Evolutionary conservation across 805 yeast genomes (phyloP), one percentile per base, ranked within the genome.

Genomic region (Groenewaldozyma tartarivorans): DNA sequence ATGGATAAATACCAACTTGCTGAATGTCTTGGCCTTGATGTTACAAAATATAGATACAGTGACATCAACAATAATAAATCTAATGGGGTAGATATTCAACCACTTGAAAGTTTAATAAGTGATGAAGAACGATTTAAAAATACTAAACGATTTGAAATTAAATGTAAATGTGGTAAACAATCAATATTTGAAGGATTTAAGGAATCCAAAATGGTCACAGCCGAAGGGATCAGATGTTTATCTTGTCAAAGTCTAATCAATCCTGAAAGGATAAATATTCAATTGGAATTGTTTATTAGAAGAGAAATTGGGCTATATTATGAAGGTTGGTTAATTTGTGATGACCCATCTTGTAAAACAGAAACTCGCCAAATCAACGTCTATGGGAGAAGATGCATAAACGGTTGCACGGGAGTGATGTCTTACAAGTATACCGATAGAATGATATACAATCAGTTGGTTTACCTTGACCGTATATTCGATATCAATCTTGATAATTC

Each of bases 291-390:
- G n/a, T 65, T 75, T 36, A 72, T 90, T 20, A 69, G 96, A 42
- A 61, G 67, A 4, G 82, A 78, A 48, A 77, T 90, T 38, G 70
- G 87, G 0, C 56, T 69, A 24, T 92, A 88, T 59, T 92, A 92
- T 58, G 78, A 83, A n/a, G 90, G 88, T 3, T 77, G 92, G 85
- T 64, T 87, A 35, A 63, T 60, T 0, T 92, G 99, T 64, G 94
- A 83, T 58, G 96, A 92, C 52, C 57, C 77, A 4, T 72, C 92
- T 1, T 90, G 97, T 63, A 84, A 82, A 1, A 67, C 75, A 40
- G 69, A 69, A 13, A 88, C 96, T 0, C 71, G 95, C 47, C 95
- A 88, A 55, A 72, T 92, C 19, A 77, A 88, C 17, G 96, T 88
- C 3, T 86, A 84, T 54, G 97, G 97, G 40, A 76, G 79, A 50